Conservation (phyloP, 2,329 filamentous ascomycete species). For the Trichophyton simii region DNA sequence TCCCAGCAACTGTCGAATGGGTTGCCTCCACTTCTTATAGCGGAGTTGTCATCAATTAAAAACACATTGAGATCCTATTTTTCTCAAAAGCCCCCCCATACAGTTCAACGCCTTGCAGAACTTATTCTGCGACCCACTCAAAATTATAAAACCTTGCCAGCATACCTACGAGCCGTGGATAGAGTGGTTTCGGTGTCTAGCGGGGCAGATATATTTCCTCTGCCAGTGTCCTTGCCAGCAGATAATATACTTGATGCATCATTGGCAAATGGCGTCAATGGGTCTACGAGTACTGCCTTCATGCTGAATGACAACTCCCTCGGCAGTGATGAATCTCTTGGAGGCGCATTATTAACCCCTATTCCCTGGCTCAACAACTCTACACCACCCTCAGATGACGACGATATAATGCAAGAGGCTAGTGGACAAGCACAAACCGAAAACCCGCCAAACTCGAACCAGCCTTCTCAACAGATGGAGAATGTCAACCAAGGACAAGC, state of each 20-base stretch:
- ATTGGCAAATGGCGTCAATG: slow-evolving; percentile 45
- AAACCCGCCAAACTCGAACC: neutral
- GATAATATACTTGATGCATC: slow-evolving; percentile 27
- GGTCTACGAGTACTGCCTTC: slow-evolving; percentile 25
- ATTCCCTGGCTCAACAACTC: slow-evolving; percentile 67
- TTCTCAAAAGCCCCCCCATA: slow-evolving; percentile 67
- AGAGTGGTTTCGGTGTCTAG: slow-evolving; percentile 85
- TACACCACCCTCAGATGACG: slow-evolving; percentile 14
- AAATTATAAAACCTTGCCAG: slow-evolving; percentile 69
- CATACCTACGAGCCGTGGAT: slow-evolving; percentile 83
- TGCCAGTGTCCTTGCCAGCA: slow-evolving; percentile 49
- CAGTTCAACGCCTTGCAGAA: slow-evolving; percentile 82
- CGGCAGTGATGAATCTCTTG: slow-evolving; percentile 77
- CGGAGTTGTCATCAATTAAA: slow-evolving; percentile 49
- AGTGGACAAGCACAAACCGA: neutral
- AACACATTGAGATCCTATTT: slow-evolving; percentile 55
- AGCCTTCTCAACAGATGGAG: neutral
- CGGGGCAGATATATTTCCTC: slow-evolving; percentile 64
- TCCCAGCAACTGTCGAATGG: slow-evolving; percentile 33
- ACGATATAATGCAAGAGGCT: slow-evolving; percentile 8
- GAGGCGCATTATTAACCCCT: slow-evolving; percentile 80
- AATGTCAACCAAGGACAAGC: neutral
- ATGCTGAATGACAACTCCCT: slow-evolving; percentile 33
- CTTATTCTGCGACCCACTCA: slow-evolving; percentile 62
- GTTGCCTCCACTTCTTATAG: slow-evolving; percentile 52